Evolutionary conservation across 1,139 yeast genomes (phyloP), one percentile per base, ranked within the genome.

Genomic region (Suhomyces taliae): DNA sequence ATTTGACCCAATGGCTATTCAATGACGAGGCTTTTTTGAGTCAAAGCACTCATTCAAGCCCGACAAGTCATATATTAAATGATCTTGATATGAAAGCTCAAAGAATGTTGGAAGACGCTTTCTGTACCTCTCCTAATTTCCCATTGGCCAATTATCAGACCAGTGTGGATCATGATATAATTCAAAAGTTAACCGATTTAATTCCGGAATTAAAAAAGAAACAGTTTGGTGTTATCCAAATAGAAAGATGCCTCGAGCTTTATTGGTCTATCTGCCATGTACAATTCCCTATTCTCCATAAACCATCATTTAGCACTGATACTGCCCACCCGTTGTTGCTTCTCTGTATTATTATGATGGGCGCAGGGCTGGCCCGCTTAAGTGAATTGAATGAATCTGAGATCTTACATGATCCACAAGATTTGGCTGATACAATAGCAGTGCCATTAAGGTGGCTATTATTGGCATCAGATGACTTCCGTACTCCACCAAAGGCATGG

Each of bases 361-460:
- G 74, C 46, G 82, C 74, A 41, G 70, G 70, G 46, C 27, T 40
- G 12, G 43, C 44, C 8, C 35, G 52, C 10, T 54, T 60, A 40
- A 56, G 59, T 26, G 56, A 58, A 0, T 24, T 33, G 14, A 38
- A 45, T 8, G 64, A 57, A 33, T 35, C 42, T 1, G 39, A 31
- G 5, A 27, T 52, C 8, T 52, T 59, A 24, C 36, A 49, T 3
- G 46, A 59, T 36, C 44, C 68, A 3, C 53, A 56, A 14, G 40
- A 43, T 11, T 61, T 69, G 34, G 57, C 67, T 9, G 55, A 59
- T 35, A 57, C 71, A 42, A 78, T 85, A 9, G 84, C 87, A 3
- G 78, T 71, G 24, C 89, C 88, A 0, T 60, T 86, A 29, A 64
- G 91, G 43, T 82, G 85, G 79, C 67, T 76, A 36, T 72, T 84